Conservation (phyloP, 129 eudicot genomes). For the Centella asiatica region DNA sequence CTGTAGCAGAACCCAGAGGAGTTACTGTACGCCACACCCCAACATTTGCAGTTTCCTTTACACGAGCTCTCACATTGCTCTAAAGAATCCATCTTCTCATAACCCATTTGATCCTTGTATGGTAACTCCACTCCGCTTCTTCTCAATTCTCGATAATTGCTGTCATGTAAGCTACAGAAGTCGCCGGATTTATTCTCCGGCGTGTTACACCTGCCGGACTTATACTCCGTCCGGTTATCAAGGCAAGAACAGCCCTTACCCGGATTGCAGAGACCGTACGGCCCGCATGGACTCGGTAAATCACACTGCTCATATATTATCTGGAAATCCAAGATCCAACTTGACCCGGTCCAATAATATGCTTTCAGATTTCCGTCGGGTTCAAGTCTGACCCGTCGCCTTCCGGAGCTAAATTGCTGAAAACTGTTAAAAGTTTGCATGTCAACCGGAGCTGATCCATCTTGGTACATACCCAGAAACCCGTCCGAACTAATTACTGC, state of each 20-base stretch:
- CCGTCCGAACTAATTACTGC: constrained; percentile 48
- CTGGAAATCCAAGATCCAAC: constrained; percentile 60
- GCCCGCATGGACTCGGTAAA: constrained; percentile 73
- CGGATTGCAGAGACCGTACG: constrained; percentile 64
- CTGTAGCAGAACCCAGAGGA: constrained; percentile 85
- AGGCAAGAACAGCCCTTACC: constrained; percentile 72
- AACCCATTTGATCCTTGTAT: constrained; percentile 51
- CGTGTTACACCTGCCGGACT: constrained; percentile 29
- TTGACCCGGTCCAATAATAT: constrained; percentile 71
- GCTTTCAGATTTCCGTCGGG: constrained; percentile 76
- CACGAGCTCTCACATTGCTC: constrained; percentile 64
- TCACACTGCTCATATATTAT: constrained; percentile 58
- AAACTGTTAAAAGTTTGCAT: constrained; percentile 66
- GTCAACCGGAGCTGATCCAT: constrained; percentile 57
- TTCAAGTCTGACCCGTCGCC: constrained; percentile 60
- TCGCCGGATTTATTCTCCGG: constrained; percentile 25
- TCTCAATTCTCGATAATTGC: constrained; percentile 25
- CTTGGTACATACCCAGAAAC: constrained; percentile 78
- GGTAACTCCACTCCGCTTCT: constrained; percentile 57
- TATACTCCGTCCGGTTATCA: constrained; percentile 35
- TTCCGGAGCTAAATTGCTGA: constrained; percentile 56
- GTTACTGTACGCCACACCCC: constrained; percentile 96
- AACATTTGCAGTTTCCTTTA: constrained; percentile 54
- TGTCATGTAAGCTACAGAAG: constrained; percentile 18
- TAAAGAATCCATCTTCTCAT: constrained; percentile 32